Evolutionary conservation across 2,329 filamentous ascomycete species (phyloP).

Genomic region (Lasiodiplodia sp.): DNA sequence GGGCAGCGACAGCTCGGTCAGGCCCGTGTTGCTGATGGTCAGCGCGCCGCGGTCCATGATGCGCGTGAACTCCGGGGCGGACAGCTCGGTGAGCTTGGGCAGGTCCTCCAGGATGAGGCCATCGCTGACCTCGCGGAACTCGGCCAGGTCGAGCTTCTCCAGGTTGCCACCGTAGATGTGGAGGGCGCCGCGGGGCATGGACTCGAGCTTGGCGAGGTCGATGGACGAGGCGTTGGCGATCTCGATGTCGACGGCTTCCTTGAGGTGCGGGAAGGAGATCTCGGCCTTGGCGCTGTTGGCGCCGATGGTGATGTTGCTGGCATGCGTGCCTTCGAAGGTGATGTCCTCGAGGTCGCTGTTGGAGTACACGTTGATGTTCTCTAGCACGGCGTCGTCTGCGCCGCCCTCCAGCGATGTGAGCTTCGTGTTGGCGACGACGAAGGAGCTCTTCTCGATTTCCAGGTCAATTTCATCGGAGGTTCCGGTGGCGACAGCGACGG

Average conservation of each 20-base stretch:
- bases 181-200: conserved; percentile 1
- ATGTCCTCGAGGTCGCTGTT: conserved; percentile 6
- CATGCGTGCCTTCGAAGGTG: conserved; percentile 14
- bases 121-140: not conserved
- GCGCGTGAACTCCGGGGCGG: conserved; percentile 12
- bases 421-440: not conserved
- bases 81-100: conserved; percentile 14
- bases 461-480: not conserved
- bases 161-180: conserved; percentile 13
- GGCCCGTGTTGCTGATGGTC: conserved; percentile 8
- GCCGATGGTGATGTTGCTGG: conserved; percentile 14
- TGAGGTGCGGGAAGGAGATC: conserved; percentile 12
- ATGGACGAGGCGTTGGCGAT: conserved; percentile 3
- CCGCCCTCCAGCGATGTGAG: conserved; percentile 8
- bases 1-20: conserved; percentile 11
- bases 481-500: conserved; percentile 5
- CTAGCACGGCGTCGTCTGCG: not conserved
- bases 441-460: conserved; percentile 9
- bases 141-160: not conserved
- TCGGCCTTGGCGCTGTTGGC: conserved; percentile 8
- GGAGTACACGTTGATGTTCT: conserved; percentile 10
- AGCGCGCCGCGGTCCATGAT: conserved; percentile 18
- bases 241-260: conserved; percentile 22
- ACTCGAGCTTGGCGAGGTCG: conserved; percentile 6
- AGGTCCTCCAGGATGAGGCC: conserved; percentile 16